Conservation (phyloP, 2,329 filamentous ascomycete species). For the Purpureocillium lavendulum region DNA sequence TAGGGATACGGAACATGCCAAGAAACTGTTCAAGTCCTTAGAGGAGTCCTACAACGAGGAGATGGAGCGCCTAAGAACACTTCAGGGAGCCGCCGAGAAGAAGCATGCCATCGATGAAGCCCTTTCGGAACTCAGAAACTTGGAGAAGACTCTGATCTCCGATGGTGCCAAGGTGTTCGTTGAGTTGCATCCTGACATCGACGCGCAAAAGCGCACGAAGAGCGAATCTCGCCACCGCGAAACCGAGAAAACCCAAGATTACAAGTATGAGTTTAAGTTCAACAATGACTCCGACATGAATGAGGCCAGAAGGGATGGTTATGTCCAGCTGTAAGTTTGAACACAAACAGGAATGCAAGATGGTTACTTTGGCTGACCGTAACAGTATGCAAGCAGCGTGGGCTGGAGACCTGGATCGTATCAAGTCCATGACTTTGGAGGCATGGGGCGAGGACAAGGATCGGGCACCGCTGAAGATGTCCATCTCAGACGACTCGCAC, state of each 20-base stretch:
- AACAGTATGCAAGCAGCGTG: conserved; percentile 63
- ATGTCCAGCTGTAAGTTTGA: conserved; percentile 50
- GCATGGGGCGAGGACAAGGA: conserved; percentile 46
- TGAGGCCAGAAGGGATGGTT: conserved; percentile 46
- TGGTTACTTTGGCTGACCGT: conserved; percentile 3
- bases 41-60: conserved; percentile 19
- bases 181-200: conserved; percentile 52
- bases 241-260: conserved; percentile 25
- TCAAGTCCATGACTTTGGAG: conserved; percentile 56
- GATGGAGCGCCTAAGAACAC: conserved; percentile 7
- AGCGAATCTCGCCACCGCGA: neutral
- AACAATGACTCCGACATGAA: conserved; percentile 44
- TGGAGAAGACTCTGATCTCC: conserved; percentile 45
- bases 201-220: conserved; percentile 11
- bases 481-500: conserved; percentile 40
- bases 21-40: conserved; percentile 21
- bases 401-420: conserved; percentile 55
- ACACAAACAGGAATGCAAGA: neutral
- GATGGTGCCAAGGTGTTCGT: conserved; percentile 59
- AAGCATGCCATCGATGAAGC: conserved; percentile 41
- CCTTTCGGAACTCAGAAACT: conserved; percentile 40
- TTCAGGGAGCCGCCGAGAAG: conserved; percentile 37
- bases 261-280: conserved; percentile 45
- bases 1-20: conserved; percentile 23
- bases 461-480: conserved; percentile 55